Evolutionary conservation across 2,329 filamentous ascomycete genomes (phyloP).

Genomic region (Penicillium psychrosexuale): DNA sequence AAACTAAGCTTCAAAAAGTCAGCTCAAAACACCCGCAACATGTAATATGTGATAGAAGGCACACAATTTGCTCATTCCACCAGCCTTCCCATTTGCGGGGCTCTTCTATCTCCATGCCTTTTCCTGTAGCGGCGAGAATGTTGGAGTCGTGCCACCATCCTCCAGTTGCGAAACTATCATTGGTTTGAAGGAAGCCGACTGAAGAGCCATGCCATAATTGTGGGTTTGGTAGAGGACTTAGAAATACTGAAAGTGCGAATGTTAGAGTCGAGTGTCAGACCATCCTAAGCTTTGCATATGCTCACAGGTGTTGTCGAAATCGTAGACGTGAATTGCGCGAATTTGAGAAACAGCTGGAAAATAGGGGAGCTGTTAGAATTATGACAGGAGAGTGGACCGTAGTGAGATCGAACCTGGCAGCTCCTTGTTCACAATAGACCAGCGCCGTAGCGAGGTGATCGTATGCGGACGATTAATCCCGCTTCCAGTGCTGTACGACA

Average conservation of each 20-base stretch:
- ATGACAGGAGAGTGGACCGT: background rate
- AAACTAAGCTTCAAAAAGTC: slow-evolving; percentile 56
- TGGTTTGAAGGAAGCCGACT: slow-evolving; percentile 70
- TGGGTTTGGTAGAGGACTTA: slow-evolving; percentile 82
- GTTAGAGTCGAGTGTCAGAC: background rate
- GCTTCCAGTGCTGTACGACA: slow-evolving; percentile 19
- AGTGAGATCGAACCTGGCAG: slow-evolving; percentile 57
- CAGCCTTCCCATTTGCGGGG: slow-evolving; percentile 80
- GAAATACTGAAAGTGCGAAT: slow-evolving; percentile 63
- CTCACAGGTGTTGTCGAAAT: slow-evolving; percentile 94
- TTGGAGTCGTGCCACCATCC: slow-evolving; percentile 96
- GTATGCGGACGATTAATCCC: slow-evolving; percentile 46
- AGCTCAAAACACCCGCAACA: slow-evolving; percentile 8
- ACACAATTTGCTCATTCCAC: slow-evolving; percentile 89
- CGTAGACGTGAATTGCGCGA: slow-evolving; percentile 84
- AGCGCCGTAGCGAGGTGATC: slow-evolving; percentile 72
- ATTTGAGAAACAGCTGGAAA: slow-evolving; percentile 61
- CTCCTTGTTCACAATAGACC: slow-evolving; percentile 73
- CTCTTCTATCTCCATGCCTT: slow-evolving; percentile 79
- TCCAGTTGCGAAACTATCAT: slow-evolving; percentile 74
- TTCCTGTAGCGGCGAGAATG: slow-evolving; percentile 81
- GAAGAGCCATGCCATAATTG: slow-evolving; percentile 80
- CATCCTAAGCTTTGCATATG: slow-evolving; percentile 2
- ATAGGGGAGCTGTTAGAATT: background rate
- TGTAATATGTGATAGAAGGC: slow-evolving; percentile 36